These are phyloP conservation scores for Ceratobasidium sp. DNA, from an alignment of 1,284 basidiomycete species.

Conservation along the genomic window DNA sequence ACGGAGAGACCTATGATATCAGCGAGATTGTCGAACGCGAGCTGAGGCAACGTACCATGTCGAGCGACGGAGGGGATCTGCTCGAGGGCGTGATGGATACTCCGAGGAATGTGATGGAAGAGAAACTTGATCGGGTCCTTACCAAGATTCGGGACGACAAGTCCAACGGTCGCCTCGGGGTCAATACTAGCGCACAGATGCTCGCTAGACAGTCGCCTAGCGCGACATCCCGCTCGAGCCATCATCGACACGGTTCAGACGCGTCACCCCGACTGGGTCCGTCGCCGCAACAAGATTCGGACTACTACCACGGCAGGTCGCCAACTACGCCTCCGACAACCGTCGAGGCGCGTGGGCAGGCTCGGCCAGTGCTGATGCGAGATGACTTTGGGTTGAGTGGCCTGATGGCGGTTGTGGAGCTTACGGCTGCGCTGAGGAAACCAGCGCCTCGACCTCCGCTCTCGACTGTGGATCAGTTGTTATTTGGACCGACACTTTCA, in stretches of 20 bases:
- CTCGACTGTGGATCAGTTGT: conserved; percentile 69
- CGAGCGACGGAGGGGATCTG: conserved; percentile 60
- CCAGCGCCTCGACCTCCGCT: conserved; percentile 49
- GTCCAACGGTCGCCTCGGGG: conserved; percentile 38
- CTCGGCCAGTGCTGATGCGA: conserved; percentile 56
- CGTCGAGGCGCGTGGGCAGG: conserved; percentile 27
- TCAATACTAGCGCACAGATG: conserved; percentile 37
- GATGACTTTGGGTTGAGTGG: conserved; percentile 84
- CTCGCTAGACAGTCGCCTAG: conserved; percentile 25
- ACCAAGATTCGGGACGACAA: conserved; percentile 68
- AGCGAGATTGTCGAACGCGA: conserved; percentile 91
- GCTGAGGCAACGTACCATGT: conserved; percentile 54
- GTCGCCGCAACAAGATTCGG: conserved; percentile 36
- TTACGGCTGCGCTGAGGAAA: conserved; percentile 57
- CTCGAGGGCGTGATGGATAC: conserved; percentile 64
- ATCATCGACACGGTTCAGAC: conserved; percentile 39
- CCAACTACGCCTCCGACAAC: conserved; percentile 54
- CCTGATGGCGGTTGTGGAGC: conserved; percentile 85
- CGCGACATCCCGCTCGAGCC: conserved; percentile 27
- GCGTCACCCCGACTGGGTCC: conserved; percentile 50
- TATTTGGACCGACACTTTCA: conserved; percentile 74
- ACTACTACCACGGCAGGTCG: conserved; percentile 45
- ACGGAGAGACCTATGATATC: conserved; percentile 89
- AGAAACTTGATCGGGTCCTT: conserved; percentile 80
- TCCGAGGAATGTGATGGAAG: conserved; percentile 64